These are phyloP conservation scores for Fusarium sp. DNA, from an alignment of 2,329 filamentous ascomycete species.

Conservation along the genomic window DNA sequence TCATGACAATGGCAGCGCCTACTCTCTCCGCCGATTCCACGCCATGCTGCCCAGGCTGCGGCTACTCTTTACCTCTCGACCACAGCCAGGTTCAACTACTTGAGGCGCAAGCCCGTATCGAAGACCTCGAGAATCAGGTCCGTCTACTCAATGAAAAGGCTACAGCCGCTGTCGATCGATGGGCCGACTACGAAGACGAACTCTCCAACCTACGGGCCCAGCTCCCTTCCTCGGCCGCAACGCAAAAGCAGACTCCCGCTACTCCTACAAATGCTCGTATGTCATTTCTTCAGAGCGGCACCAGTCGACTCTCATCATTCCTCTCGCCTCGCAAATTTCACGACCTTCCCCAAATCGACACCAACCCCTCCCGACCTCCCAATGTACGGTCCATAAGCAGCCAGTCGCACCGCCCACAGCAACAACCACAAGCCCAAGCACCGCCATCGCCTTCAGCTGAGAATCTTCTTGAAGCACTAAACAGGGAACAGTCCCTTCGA, in stretches of 20 bases:
- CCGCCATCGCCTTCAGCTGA: constrained; percentile 51
- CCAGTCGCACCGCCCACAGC: constrained; percentile 27
- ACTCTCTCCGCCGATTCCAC: constrained; percentile 41
- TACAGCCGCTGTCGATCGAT: constrained; percentile 71
- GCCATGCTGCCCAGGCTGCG: constrained; percentile 65
- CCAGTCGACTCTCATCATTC: constrained; percentile 60
- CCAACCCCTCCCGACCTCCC: constrained; percentile 26
- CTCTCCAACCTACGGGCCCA: constrained; percentile 68
- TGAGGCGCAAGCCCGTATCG: constrained; percentile 69
- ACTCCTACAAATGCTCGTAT: constrained; percentile 50
- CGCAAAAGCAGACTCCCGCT: constrained; percentile 39
- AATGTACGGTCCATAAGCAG: constrained; percentile 35
- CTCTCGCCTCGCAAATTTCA: constrained; percentile 62
- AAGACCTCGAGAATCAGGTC: constrained; percentile 78
- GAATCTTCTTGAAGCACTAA: constrained; percentile 72
- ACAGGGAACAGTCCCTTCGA: constrained; percentile 74
- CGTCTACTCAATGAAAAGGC: constrained; percentile 77
- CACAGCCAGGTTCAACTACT: constrained; percentile 59
- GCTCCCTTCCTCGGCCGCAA: constrained; percentile 41
- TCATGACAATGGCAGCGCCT: constrained; percentile 52
- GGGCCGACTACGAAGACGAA: constrained; percentile 86
- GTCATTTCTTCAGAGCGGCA: constrained; percentile 61
- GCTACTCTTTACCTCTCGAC: constrained; percentile 55
- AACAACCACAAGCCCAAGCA: constrained; percentile 12
- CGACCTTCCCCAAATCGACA: constrained; percentile 42